These are phyloP conservation scores for Coelastrella sp. DNA, from an alignment of 139 green algal genomes.

Conservation along the genomic window DNA sequence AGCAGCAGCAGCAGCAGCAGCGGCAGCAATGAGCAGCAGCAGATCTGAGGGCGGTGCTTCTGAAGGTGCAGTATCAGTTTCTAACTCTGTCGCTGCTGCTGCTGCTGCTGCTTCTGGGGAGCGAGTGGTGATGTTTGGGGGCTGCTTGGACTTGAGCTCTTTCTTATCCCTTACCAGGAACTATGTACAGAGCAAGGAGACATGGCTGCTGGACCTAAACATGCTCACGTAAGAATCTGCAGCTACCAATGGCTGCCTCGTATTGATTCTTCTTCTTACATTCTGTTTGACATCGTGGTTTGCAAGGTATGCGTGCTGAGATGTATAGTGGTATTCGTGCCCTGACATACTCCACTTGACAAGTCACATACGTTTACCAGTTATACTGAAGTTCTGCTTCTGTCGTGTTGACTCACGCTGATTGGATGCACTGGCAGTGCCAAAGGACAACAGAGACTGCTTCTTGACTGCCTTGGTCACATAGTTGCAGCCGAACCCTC, in stretches of 20 bases:
- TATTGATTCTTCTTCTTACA: no score
- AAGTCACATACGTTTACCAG: no score
- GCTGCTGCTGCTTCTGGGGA: background rate
- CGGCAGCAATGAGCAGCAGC: background rate
- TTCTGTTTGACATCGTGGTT: no score
- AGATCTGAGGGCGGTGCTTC: background rate
- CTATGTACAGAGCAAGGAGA: slow-evolving; percentile 64
- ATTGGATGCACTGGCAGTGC: no score
- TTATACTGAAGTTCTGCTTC: no score
- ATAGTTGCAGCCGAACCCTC: no score
- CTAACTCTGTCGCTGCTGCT: slow-evolving; percentile 2
- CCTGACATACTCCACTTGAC: no score
- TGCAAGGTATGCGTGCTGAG: no score
- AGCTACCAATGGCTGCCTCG: background rate
- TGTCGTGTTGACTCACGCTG: no score
- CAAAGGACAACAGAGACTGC: no score
- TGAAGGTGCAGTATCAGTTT: background rate
- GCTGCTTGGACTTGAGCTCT: slow-evolving; percentile 58
- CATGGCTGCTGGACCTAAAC: slow-evolving; percentile 62
- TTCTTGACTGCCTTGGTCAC: no score
- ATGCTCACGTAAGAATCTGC: slow-evolving; percentile 47
- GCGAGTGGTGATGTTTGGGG: slow-evolving; percentile 58
- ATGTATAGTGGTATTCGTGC: no score
- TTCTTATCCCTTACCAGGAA: slow-evolving; percentile 58
- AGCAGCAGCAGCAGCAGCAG: slow-evolving; percentile 10